Evolutionary conservation across 208 protist species (phyloP).

Genomic region (Acanthamoeba culbertsoni): DNA sequence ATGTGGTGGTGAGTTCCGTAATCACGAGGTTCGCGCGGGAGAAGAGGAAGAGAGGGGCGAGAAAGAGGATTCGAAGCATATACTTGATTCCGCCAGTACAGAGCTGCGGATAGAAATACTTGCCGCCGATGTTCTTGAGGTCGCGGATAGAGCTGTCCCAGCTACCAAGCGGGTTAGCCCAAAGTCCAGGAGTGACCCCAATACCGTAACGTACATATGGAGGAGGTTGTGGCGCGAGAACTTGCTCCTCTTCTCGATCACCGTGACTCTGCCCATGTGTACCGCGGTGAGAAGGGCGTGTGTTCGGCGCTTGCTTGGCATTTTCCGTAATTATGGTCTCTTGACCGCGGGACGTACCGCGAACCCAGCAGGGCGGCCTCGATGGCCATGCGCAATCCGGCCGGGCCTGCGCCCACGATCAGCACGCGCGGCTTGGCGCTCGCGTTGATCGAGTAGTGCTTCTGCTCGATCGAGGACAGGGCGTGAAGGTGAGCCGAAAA

Average conservation of each 20-base stretch:
- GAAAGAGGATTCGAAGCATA: background rate
- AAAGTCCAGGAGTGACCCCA: background rate
- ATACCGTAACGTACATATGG: no score
- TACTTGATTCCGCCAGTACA: constrained; percentile 49
- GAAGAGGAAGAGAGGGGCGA: background rate
- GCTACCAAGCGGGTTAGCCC: background rate
- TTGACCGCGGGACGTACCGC: no score
- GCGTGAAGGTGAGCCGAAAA: no score
- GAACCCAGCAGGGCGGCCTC: constrained; percentile 1
- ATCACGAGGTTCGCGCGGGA: no score
- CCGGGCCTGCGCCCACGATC: constrained; percentile 34
- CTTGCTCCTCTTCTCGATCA: constrained; percentile 24
- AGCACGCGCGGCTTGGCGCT: constrained; percentile 4
- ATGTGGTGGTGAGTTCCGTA: no score
- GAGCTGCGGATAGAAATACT: constrained; percentile 39
- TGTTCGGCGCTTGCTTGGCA: background rate
- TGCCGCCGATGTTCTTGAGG: constrained; percentile 47
- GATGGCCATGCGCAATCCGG: constrained; percentile 31
- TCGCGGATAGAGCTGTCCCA: background rate
- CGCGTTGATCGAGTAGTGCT: no score
- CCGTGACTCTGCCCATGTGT: no score
- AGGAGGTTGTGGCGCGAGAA: constrained; percentile 42
- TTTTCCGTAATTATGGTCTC: no score
- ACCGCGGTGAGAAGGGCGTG: background rate
- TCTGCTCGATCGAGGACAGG: no score